A percentile compares a stretch with the other conserved stretches of the same genome.
Evolutionary conservation across 2,329 filamentous ascomycete genomes (phyloP).

Genomic region (Paecilomyces dactylethromorphus): DNA sequence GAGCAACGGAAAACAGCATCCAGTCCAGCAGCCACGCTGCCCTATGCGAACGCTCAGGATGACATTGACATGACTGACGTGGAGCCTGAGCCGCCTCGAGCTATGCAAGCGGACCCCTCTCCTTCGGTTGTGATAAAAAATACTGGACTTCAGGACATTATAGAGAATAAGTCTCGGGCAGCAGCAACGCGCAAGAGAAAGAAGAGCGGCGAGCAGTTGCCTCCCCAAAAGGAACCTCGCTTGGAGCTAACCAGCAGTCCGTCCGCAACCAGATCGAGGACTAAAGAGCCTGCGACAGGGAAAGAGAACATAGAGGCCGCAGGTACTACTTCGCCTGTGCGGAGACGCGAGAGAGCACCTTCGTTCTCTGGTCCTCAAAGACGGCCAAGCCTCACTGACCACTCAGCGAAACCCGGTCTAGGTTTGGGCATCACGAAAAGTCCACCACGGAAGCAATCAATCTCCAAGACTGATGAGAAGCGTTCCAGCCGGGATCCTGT

Average conservation of each 20-base stretch:
- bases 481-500: not conserved
- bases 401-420: constrained; percentile 9
- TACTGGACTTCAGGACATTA: not conserved
- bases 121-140: constrained; percentile 2
- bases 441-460: constrained; percentile 13
- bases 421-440: constrained; percentile 23
- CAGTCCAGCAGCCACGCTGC: not conserved
- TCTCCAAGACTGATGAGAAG: not conserved
- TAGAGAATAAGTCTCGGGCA: not conserved
- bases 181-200: constrained; percentile 17
- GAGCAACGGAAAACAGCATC: not conserved
- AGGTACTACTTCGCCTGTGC: constrained; percentile 10
- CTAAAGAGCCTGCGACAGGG: not conserved
- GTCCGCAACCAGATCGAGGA: not conserved
- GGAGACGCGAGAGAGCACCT: constrained; percentile 9
- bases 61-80: constrained; percentile 10
- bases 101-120: not conserved
- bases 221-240: constrained; percentile 19
- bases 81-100: not conserved
- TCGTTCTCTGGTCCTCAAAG: constrained; percentile 15
- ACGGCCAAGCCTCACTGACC: constrained; percentile 10
- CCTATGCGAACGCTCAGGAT: not conserved
- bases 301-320: not conserved
- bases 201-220: constrained; percentile 11
- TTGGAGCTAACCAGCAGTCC: constrained; percentile 9